Base-by-base conservation (phyloP, 2,329 filamentous ascomycete species). In the Exophiala viscosa region DNA sequence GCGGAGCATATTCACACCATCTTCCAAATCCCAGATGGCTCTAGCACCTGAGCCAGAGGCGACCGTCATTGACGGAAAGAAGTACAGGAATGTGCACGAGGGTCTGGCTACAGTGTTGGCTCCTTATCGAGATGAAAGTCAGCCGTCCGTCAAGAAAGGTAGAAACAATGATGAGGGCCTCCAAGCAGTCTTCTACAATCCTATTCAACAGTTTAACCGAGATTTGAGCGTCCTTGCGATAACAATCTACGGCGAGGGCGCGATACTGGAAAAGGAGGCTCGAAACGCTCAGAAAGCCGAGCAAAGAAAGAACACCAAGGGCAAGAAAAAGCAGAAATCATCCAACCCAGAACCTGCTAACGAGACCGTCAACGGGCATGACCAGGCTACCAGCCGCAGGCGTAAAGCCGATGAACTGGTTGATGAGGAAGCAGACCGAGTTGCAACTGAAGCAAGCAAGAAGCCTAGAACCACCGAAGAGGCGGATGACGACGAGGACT, bases 151-250 rank as follows among this genome's bases (percentile, higher is more conserved):
- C 35, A 67, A 72, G 54, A 61, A 69, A 23, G 69, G 69, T 51
- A 66, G 76, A 51, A 80, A 82, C 64, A 74, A 79, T 54, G 80
- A 84, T 46, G 78, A 83, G 62, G 77, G 83, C 35, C 81, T 85
- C 62, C 87, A 92, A 64, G 76, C 78, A 32, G 95, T 99, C 50
- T 99, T 99, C 67, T 99, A 99, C 79, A 99, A 99, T 64, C 92
- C 93, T 0, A 96, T 99, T 49, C 93, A 99, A 68, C 93, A 99
- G 68, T 99, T 97, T 77, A 99, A 99, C 71, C 87, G 95, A 42
- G 93, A 99, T 67, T 73, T 99, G 60, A 96, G 90, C 55, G 89
- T 96, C 20, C 79, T 99, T 11, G 90, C 90, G 1, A 96, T 99
- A 69, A 89, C 88, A 65, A 87, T 88, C 0, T 96, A 92, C 68